Conservation (phyloP, 2,329 filamentous ascomycete species). For the Penicillium sclerotigenum region DNA sequence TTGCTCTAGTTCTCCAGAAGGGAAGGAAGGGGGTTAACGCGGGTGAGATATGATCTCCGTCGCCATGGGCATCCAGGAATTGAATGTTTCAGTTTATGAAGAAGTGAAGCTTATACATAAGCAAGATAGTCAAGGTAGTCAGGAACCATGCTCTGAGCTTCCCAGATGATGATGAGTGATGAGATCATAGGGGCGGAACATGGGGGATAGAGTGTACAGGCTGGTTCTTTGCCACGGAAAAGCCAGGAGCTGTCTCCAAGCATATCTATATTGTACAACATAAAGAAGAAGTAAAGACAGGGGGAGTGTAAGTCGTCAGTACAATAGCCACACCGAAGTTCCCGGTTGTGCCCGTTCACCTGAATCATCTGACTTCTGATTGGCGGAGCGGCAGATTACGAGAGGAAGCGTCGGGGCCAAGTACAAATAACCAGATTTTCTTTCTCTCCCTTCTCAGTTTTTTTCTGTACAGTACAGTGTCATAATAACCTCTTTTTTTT, state of each 20-base stretch:
- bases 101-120: neutral
- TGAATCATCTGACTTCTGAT: slow-evolving; percentile 38
- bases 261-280: too few relatives aligned
- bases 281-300: neutral
- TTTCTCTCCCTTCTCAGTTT: slow-evolving; percentile 20
- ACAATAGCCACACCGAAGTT: slow-evolving; percentile 17
- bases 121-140: neutral
- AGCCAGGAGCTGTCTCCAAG: neutral
- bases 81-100: neutral
- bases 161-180: slow-evolving; percentile 16
- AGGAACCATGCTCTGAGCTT: neutral
- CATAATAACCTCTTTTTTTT: slow-evolving; percentile 15
- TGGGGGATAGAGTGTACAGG: neutral
- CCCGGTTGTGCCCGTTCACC: slow-evolving; percentile 36
- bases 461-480: slow-evolving; percentile 23
- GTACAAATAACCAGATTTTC: slow-evolving; percentile 40
- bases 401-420: slow-evolving; percentile 33
- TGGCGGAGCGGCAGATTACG: slow-evolving; percentile 34
- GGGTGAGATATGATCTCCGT: neutral
- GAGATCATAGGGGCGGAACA: slow-evolving; percentile 16
- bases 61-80: neutral
- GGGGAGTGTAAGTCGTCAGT: neutral
- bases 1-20: slow-evolving; percentile 13
- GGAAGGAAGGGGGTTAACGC: neutral
- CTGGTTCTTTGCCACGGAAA: neutral